Conservation (phyloP, 1,284 basidiomycete species). For the Leccinum fallax region DNA sequence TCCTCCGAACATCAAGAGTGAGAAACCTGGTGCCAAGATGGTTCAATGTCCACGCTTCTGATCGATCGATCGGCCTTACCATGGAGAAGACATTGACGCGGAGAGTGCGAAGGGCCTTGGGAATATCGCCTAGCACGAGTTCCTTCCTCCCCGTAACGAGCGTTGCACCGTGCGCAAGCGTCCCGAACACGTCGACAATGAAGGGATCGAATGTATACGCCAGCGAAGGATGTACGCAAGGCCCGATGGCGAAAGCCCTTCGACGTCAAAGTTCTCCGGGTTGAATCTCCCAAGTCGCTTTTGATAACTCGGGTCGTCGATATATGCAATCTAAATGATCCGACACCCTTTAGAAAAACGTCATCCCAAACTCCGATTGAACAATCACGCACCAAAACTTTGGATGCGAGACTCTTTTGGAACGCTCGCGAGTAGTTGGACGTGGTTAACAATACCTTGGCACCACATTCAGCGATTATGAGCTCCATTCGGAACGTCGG, state of each 20-base stretch:
- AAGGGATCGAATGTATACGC: slow-evolving; percentile 37
- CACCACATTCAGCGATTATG: slow-evolving; percentile 32
- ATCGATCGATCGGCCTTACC: not conserved
- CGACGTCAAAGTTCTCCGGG: slow-evolving; percentile 23
- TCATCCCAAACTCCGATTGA: not conserved
- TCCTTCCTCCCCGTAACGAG: slow-evolving; percentile 36
- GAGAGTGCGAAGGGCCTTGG: slow-evolving; percentile 30
- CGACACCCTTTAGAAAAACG: slow-evolving; percentile 2
- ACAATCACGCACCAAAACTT: slow-evolving; percentile 22
- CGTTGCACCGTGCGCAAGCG: slow-evolving; percentile 30
- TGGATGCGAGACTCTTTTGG: slow-evolving; percentile 25
- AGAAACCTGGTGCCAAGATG: not conserved
- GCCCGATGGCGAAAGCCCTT: slow-evolving; percentile 24
- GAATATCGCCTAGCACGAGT: slow-evolving; percentile 35
- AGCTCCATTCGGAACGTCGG: slow-evolving; percentile 34
- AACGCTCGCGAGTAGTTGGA: slow-evolving; percentile 26
- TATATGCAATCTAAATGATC: slow-evolving; percentile 26
- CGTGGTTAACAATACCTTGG: slow-evolving; percentile 31
- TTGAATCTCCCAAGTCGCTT: slow-evolving; percentile 20
- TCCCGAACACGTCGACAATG: slow-evolving; percentile 31
- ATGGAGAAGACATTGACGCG: slow-evolving; percentile 17
- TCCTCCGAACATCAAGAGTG: slow-evolving; percentile 14
- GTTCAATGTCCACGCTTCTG: not conserved
- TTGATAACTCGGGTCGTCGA: slow-evolving; percentile 30
- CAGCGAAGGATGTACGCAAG: slow-evolving; percentile 34